Evolutionary conservation across 2,329 filamentous ascomycete genomes (phyloP).

Genomic region (Aspergillus amoenus): DNA sequence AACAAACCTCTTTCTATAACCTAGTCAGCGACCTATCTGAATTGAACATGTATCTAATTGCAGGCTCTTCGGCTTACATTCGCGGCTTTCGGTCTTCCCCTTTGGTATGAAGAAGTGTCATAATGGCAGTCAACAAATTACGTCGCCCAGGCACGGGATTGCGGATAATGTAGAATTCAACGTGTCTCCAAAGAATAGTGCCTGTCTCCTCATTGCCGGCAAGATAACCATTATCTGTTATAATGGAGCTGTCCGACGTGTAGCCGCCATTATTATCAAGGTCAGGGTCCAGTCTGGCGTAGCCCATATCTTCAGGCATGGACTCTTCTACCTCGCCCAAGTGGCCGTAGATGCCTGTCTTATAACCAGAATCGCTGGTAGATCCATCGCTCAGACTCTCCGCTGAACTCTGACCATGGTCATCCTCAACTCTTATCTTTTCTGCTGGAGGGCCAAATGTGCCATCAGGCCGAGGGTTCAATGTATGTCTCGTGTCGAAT

Average conservation of each 20-base stretch:
- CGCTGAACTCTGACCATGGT: not conserved
- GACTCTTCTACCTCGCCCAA: not conserved
- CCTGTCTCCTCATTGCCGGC: constrained; percentile 16
- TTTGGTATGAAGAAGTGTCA: constrained; percentile 22
- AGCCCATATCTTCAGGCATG: not conserved
- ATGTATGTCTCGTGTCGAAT: not conserved
- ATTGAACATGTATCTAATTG: not conserved
- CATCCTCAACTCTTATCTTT: not conserved
- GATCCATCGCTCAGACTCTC: not conserved
- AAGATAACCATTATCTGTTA: constrained; percentile 23
- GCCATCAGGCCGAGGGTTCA: not conserved
- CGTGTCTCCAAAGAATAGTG: constrained; percentile 19
- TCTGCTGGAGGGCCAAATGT: not conserved
- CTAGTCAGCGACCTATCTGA: constrained; percentile 1
- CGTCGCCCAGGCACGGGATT: constrained; percentile 11
- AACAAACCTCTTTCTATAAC: constrained; percentile 21
- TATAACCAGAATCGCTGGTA: not conserved
- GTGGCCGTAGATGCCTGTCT: not conserved
- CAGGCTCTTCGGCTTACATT: constrained; percentile 15
- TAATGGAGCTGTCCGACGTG: not conserved
- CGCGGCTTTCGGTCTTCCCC: constrained; percentile 20
- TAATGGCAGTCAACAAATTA: constrained; percentile 17
- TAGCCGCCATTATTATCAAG: not conserved
- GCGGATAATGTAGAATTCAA: constrained; percentile 22
- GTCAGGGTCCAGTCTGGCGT: not conserved